Base-by-base conservation (phyloP, 352 stramenopile species). In the Phytophthora meadii region DNA sequence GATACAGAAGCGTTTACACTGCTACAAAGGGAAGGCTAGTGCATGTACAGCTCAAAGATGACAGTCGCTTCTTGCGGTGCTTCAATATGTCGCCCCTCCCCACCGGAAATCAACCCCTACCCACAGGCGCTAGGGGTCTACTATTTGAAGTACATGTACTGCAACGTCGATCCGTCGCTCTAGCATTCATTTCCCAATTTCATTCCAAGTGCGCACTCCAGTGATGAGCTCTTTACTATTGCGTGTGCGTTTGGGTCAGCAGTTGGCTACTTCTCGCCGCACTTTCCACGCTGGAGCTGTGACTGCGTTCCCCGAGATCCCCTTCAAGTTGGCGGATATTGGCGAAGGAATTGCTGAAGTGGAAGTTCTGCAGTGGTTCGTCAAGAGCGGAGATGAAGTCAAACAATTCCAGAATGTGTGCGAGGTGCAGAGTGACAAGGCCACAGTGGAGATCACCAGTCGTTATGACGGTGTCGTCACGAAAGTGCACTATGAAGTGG, bases 321-420 rank as follows among this genome's bases (percentile, higher is more conserved):
- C 84, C 7, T 98, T 97, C 79, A 95, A 95, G 65, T 73, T 98
- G 10, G 93, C 95, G 5, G 98, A 99, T 72, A 99, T 99, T 75
- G 98, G 98, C 54, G 98, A 99, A 72, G 98, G 98, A 15, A 99
- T 99, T 74, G 90, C 93, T 24, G 98, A 99, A 76, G 97, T 99
- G 47, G 97, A 99, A 80, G 69, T 99, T 22, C 81, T 99, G 48
- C 93, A 99, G 79, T 99, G 96, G 97, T 99, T 98, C 63, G 92
- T 99, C 48, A 90, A 96, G 56, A 81, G 87, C 45, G 95, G 95
- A 41, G 92, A 98, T 51, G 54, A 64, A 17, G 78, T 98, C 32
- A 88, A 95, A 61, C 90, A 98, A 78, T 99, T 99, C 77, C 97
- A 99, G 78, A 94, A 93, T 44, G 88, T 99, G 32, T 99, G 97